Percentiles rank a stretch among this genome's conserved stretches.
phyloP scores from a whole-genome alignment of 805 yeast genomes.

The Metschnikowia similis region DNA sequence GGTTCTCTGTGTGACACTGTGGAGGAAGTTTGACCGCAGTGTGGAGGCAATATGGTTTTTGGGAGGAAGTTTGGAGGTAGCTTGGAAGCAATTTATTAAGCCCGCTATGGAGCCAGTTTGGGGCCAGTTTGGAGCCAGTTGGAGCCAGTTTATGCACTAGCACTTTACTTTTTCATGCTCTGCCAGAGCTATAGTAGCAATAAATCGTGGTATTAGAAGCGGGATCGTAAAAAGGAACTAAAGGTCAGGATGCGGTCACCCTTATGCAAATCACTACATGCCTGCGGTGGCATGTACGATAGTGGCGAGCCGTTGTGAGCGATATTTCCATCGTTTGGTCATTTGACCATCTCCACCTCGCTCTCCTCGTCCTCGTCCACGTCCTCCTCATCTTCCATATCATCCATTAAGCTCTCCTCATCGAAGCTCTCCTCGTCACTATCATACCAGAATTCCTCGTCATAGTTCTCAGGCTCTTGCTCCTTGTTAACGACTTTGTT shows the following conservation, averaged over 20 bases:
- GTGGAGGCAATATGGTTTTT: no score
- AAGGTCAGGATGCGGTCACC: constrained; percentile 3
- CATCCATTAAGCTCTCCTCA: constrained; percentile 46
- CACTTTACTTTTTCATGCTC: background rate
- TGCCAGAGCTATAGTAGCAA: background rate
- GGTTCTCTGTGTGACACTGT: no score
- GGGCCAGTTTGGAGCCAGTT: no score
- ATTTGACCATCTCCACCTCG: constrained; percentile 18
- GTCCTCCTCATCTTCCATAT: constrained; percentile 49
- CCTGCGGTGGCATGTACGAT: background rate
- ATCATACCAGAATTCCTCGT: constrained; percentile 83
- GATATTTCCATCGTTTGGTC: background rate
- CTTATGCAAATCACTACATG: background rate
- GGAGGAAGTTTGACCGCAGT: no score
- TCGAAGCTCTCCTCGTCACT: constrained; percentile 45
- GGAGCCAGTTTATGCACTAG: no score
- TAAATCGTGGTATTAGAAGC: constrained; percentile 4
- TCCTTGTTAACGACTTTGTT: constrained; percentile 35
- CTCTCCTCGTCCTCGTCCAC: constrained; percentile 44
- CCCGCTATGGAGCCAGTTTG: no score
- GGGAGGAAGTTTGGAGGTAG: no score
- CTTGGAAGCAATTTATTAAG: no score
- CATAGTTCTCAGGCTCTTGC: constrained; percentile 54
- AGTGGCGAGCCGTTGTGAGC: background rate
- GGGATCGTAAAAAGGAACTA: constrained; percentile 3